These are phyloP conservation scores for Beauveria sp. DNA, from an alignment of 2,329 filamentous ascomycete species.

Conservation along the genomic window DNA sequence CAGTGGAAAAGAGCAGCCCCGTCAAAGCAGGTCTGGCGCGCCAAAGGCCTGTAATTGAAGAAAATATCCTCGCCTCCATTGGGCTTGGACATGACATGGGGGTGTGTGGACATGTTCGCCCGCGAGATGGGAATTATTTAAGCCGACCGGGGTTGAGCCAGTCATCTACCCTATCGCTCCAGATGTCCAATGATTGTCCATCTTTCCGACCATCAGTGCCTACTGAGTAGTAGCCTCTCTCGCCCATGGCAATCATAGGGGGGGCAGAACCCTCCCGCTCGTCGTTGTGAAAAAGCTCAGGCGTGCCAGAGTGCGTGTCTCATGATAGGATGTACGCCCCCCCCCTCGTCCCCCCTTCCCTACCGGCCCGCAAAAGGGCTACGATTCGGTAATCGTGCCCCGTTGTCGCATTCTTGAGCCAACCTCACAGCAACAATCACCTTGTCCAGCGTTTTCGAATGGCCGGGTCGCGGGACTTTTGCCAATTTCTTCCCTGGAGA, in stretches of 20 bases:
- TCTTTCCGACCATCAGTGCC: neutral
- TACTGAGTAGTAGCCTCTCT: no score
- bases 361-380: constrained; percentile 8
- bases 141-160: neutral
- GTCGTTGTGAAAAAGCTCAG: neutral
- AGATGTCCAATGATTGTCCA: neutral
- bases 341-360: neutral
- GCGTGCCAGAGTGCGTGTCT: neutral
- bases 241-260: neutral
- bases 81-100: neutral
- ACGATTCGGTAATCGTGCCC: constrained; percentile 13
- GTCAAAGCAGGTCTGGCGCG: neutral
- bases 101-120: neutral
- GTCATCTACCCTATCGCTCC: no score
- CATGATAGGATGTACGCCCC: constrained; percentile 1
- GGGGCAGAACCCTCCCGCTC: neutral
- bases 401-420: constrained; percentile 11
- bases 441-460: neutral
- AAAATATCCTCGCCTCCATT: neutral
- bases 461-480: neutral
- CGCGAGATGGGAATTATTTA: neutral
- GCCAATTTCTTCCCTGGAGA: neutral
- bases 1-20: no score
- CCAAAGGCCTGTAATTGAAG: constrained; percentile 7
- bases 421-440: constrained; percentile 1